phyloP scores from a whole-genome alignment of 257 asterid genomes.

The Paulownia fortunei region DNA sequence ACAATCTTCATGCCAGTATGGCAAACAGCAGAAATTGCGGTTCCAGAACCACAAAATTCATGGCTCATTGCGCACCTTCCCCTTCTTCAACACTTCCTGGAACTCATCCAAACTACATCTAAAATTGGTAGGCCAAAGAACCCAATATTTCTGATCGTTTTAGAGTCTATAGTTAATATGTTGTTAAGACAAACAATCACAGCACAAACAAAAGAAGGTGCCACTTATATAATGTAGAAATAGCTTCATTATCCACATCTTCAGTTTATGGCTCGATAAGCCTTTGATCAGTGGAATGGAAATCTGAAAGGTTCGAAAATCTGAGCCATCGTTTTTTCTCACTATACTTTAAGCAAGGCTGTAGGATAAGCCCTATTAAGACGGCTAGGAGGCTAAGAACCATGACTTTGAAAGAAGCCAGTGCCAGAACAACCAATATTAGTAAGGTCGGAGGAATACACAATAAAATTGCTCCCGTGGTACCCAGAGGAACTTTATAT shows the following conservation, averaged over 20 bases:
- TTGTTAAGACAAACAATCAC: neutral
- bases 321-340: conserved; percentile 57
- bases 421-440: conserved; percentile 52
- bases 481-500: conserved; percentile 62
- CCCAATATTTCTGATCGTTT: neutral
- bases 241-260: neutral
- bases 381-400: conserved; percentile 53
- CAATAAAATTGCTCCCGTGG: conserved; percentile 47
- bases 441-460: conserved; percentile 59
- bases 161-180: neutral
- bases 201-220: neutral
- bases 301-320: conserved; percentile 45
- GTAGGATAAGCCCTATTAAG: conserved; percentile 52
- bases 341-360: conserved; percentile 51
- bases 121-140: neutral
- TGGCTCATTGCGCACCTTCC: neutral
- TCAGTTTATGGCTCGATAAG: conserved; percentile 20
- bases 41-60: neutral
- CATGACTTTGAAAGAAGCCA: conserved; percentile 61
- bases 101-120: neutral
- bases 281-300: conserved; percentile 28
- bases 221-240: conserved; percentile 8
- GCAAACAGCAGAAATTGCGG: neutral
- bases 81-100: neutral
- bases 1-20: neutral